Percentiles rank a stretch among this genome's conserved stretches.
These are phyloP conservation scores for Handroanthus guayacan DNA, from an alignment of 257 asterid species.

Conservation along the genomic window DNA sequence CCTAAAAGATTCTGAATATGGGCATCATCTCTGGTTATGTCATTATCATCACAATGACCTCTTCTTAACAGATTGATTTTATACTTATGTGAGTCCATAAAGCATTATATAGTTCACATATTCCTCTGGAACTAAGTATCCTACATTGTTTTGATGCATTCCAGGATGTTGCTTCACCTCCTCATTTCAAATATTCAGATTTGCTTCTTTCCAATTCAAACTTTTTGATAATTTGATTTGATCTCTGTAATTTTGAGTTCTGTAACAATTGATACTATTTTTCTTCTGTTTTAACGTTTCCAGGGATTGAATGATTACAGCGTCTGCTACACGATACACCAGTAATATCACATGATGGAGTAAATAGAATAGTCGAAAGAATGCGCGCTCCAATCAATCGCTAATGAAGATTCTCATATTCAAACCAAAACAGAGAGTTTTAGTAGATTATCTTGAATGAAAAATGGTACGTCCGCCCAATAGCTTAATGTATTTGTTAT, in stretches of 20 bases:
- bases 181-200: no score
- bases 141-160: no score
- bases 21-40: no score
- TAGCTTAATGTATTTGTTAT: not conserved
- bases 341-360: slow-evolving; percentile 84
- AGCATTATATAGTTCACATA: no score
- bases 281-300: not conserved
- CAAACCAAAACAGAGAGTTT: not conserved
- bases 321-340: slow-evolving; percentile 82
- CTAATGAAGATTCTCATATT: slow-evolving; percentile 35
- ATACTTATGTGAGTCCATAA: no score
- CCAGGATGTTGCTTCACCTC: no score
- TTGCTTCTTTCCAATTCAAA: no score
- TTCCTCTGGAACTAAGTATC: no score
- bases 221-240: not conserved
- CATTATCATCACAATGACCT: no score
- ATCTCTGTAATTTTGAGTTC: not conserved
- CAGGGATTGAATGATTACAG: slow-evolving; percentile 94
- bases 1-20: no score
- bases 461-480: not conserved
- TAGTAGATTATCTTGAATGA: not conserved
- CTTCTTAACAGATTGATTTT: no score
- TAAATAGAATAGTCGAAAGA: slow-evolving; percentile 77
- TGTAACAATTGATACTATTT: not conserved
- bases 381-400: slow-evolving; percentile 91